Evolutionary conservation across 441 rosid species (phyloP).

Genomic region (Gossypium trilobum): DNA sequence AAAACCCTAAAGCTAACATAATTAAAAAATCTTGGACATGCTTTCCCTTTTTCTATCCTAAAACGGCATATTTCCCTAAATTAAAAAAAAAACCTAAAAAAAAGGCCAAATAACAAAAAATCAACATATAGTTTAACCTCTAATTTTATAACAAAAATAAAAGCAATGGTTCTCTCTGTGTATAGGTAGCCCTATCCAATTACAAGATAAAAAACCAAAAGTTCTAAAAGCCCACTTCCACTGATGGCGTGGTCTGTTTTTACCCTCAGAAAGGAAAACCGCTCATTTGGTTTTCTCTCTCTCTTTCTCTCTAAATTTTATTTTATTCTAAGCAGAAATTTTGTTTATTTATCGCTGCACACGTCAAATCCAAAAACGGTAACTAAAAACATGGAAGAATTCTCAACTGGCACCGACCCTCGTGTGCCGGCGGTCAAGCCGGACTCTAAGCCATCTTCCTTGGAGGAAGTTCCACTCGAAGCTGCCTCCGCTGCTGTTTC

Average conservation of each 20-base stretch:
- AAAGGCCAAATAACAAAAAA: too few species aligned
- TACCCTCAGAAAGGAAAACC: conserved; percentile 29
- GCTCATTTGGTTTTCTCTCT: neutral
- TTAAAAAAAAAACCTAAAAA: too few species aligned
- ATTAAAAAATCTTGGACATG: too few species aligned
- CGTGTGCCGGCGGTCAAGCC: conserved; percentile 72
- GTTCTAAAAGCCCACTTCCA: neutral
- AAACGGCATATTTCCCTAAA: too few species aligned
- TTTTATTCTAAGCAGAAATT: too few species aligned
- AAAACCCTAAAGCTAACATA: too few species aligned
- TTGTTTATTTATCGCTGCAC: neutral
- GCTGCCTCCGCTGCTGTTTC: conserved; percentile 21
- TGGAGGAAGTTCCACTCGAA: conserved; percentile 21
- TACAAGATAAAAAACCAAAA: neutral
- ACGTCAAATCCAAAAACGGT: neutral
- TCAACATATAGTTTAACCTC: too few species aligned
- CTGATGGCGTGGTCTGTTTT: conserved; percentile 23
- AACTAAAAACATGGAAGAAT: conserved; percentile 9
- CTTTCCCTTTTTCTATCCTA: too few species aligned
- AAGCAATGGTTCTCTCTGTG: too few species aligned
- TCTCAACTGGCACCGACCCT: conserved; percentile 49
- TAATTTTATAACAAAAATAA: too few species aligned
- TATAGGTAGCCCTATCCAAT: too few species aligned
- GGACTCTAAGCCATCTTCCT: conserved; percentile 32
- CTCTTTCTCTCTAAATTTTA: neutral